Evolutionary conservation across 1,284 basidiomycete species (phyloP), one percentile per base, ranked within the genome.

Genomic region (Irpex sp.): DNA sequence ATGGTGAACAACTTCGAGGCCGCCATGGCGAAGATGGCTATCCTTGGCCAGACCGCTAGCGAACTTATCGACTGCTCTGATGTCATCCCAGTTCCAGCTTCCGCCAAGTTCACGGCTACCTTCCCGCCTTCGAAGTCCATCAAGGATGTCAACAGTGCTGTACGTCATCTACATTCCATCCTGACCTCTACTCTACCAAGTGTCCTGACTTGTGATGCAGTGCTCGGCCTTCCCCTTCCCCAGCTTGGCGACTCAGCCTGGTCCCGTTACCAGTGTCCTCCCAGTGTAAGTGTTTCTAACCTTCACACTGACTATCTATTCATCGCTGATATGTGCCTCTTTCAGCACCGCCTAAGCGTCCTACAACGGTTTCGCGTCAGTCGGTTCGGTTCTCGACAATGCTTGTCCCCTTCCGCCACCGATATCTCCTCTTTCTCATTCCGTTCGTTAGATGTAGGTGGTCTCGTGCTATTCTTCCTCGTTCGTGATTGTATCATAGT

Each of bases 111-210:
- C 37, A 11, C 11, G 7, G 74, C 69, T 38, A 72, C 74, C 67
- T 69, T 80, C 65, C 78, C 77, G 26, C 75, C 76, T 58, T 74
- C 74, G 2, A 70, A 72, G 61, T 69, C 65, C n/a, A 64, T 68
- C 62, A 66, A 61, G n/a, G 75, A 78, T 62, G 70, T 80, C 54
- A 74, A 78, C 65, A 74, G 75, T 40, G 73, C 74, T 40, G 74
- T 76, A 34, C 54, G 49, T 52, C 8, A 3, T 15, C 4, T 11
- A 2, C 5, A 44, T 52, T 19, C 3, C 5, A 17, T 26, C 3
- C 2, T 48, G 44, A 17, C 17, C 17, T 4, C 19, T 4, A 9
- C 36, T 5, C 2, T n/a, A 36, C 17, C 38, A 21, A 13, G 36
- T 40, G 7, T 9, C 5, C 56, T 56, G 37, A 36, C 56, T 9